Conservation (phyloP, 2,329 filamentous ascomycete species). For the Aspergillus cejpii region DNA sequence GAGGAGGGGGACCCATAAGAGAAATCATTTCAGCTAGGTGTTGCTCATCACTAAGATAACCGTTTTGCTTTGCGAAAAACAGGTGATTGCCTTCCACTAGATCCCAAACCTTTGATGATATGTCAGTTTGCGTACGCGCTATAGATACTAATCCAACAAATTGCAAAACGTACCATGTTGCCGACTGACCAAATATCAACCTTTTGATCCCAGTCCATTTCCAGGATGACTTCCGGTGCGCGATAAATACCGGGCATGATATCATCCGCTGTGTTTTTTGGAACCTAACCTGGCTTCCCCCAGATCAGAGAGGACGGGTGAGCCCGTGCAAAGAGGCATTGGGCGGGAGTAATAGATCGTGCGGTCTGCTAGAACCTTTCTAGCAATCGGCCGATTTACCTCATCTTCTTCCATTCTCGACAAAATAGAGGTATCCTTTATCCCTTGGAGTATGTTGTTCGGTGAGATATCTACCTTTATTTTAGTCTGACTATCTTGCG, state of each 20-base stretch:
- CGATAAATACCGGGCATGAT: constrained; percentile 27
- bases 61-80: constrained; percentile 14
- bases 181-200: constrained; percentile 31
- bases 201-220: constrained; percentile 26
- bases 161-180: constrained; percentile 18
- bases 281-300: constrained; percentile 21
- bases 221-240: constrained; percentile 29
- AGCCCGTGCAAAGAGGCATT: constrained; percentile 13
- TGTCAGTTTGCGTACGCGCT: background rate
- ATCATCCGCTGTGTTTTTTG: constrained; percentile 14
- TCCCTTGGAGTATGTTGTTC: constrained; percentile 28
- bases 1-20: constrained; percentile 17
- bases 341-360: constrained; percentile 24
- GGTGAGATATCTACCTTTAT: constrained; percentile 31
- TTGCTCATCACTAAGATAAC: constrained; percentile 13
- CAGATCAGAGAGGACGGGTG: constrained; percentile 27
- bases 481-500: no score
- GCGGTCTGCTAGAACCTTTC: constrained; percentile 27
- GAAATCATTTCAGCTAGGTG: constrained; percentile 22
- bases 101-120: constrained; percentile 14
- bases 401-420: constrained; percentile 27
- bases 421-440: constrained; percentile 23
- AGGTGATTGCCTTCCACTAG: constrained; percentile 11
- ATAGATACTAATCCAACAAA: background rate
- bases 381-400: constrained; percentile 19